Percentiles rank a stretch among this genome's conserved stretches.
Conservation (phyloP, 2,329 filamentous ascomycete species). For the Hymenoscyphus infarciens region DNA sequence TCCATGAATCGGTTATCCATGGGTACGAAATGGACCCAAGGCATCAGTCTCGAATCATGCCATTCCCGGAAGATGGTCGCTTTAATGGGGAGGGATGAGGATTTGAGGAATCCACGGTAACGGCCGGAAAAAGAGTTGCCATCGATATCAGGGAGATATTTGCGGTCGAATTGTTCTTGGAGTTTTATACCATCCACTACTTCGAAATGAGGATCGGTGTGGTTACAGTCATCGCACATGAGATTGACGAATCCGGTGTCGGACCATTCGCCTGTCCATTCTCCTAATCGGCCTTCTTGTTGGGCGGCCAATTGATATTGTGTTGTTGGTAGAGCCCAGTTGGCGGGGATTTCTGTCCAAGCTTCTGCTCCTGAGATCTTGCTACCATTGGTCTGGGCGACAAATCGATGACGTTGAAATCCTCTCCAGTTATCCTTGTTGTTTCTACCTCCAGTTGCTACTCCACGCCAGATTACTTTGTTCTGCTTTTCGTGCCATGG, state of each 20-base stretch:
- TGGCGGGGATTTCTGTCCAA: constrained; percentile 40
- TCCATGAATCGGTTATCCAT: constrained; percentile 74
- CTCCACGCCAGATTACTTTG: constrained; percentile 59
- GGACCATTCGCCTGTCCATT: constrained; percentile 33
- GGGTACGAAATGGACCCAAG: constrained; percentile 80
- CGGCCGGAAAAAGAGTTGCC: constrained; percentile 70
- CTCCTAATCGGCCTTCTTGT: constrained; percentile 42
- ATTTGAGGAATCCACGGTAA: constrained; percentile 66
- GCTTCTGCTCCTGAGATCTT: constrained; percentile 33
- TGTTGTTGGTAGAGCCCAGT: constrained; percentile 51
- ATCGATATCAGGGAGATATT: constrained; percentile 75
- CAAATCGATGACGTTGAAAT: constrained; percentile 54
- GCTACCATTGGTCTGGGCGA: constrained; percentile 49
- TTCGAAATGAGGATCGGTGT: constrained; percentile 40
- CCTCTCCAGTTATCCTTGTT: constrained; percentile 47
- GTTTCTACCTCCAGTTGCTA: constrained; percentile 55
- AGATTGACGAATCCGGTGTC: constrained; percentile 39
- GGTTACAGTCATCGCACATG: constrained; percentile 47
- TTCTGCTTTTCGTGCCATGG: constrained; percentile 54
- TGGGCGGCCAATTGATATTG: constrained; percentile 44
- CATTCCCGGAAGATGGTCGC: constrained; percentile 76
- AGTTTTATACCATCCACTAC: constrained; percentile 49
- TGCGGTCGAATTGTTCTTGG: constrained; percentile 54
- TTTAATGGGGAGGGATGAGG: constrained; percentile 70
- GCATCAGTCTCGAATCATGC: constrained; percentile 70